phyloP scores from a whole-genome alignment of 2,329 filamentous ascomycete genomes.

The Calonectria pauciramosa region DNA sequence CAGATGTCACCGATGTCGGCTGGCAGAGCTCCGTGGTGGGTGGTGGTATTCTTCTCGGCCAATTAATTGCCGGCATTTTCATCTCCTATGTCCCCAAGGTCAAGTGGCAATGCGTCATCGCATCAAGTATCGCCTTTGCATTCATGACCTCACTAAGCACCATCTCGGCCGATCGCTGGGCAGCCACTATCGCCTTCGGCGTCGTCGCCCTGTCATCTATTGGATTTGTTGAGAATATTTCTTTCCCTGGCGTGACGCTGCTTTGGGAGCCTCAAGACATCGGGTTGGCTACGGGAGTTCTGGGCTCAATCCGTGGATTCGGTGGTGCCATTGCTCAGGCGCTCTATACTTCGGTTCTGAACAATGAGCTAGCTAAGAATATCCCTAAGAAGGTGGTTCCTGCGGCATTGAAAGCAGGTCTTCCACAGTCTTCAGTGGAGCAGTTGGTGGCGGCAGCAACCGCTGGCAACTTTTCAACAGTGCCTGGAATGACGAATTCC shows the following conservation, averaged over 20 bases:
- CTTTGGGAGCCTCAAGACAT: constrained; percentile 62
- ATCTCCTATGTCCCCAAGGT: constrained; percentile 54
- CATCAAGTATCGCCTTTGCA: constrained; percentile 46
- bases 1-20: constrained; percentile 52
- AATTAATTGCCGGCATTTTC: constrained; percentile 51
- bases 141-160: constrained; percentile 51
- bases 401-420: constrained; percentile 52
- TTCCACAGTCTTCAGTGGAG: constrained; percentile 49
- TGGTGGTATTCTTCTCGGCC: constrained; percentile 55
- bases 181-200: constrained; percentile 50
- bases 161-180: constrained; percentile 45
- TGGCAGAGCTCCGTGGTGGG: constrained; percentile 58
- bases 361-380: constrained; percentile 51
- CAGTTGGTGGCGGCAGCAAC: constrained; percentile 50
- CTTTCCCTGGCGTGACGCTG: constrained; percentile 58
- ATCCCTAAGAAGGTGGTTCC: constrained; percentile 51
- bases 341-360: constrained; percentile 54
- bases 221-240: constrained; percentile 56
- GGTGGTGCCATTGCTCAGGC: constrained; percentile 54
- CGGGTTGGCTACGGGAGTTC: constrained; percentile 58
- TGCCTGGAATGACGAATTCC: constrained; percentile 51
- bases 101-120: constrained; percentile 51
- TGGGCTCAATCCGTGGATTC: constrained; percentile 61
- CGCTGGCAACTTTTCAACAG: constrained; percentile 46
- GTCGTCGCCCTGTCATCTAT: constrained; percentile 48